Conservation (phyloP, 2,329 filamentous ascomycete species). For the Fusarium floridanum region DNA sequence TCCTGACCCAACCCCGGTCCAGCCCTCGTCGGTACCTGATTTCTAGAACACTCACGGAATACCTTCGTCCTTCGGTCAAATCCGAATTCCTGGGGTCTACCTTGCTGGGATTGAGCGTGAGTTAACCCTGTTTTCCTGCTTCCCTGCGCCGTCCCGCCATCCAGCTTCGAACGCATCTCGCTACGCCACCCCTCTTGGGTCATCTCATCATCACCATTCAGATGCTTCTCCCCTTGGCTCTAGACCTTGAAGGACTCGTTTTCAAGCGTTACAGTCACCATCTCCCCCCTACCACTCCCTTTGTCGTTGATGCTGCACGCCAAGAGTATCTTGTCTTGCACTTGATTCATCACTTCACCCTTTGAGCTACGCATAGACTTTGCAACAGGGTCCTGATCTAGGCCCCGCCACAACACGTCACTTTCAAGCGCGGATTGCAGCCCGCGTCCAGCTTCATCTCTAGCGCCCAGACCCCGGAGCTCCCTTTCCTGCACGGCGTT, state of each 20-base stretch:
- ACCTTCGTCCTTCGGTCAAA: conserved; percentile 28
- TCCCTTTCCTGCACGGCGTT: conserved; percentile 32
- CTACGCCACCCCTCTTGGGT: conserved; percentile 8
- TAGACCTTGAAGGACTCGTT: background rate
- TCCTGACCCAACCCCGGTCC: conserved; percentile 14
- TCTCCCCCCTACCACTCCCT: background rate
- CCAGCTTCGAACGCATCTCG: conserved; percentile 4
- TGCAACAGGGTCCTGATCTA: conserved; percentile 37
- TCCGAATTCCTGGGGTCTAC: conserved; percentile 25
- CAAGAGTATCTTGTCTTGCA: conserved; percentile 4
- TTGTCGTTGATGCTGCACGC: conserved; percentile 1
- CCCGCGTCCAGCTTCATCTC: conserved; percentile 42
- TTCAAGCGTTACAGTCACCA: background rate
- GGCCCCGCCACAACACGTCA: conserved; percentile 47
- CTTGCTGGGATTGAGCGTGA: conserved; percentile 35
- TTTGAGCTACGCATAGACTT: conserved; percentile 30
- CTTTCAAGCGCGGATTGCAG: conserved; percentile 46
- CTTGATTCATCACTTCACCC: conserved; percentile 16
- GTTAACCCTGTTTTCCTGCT: conserved; percentile 28
- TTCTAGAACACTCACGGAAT: conserved; percentile 22
- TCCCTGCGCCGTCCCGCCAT: conserved; percentile 8
- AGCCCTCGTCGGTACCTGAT: conserved; percentile 13
- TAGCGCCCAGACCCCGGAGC: conserved; percentile 34
- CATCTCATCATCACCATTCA: background rate
- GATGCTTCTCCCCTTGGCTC: conserved; percentile 4